Conservation (phyloP, 1,284 basidiomycete genomes). For the Omphalotus olearius region DNA sequence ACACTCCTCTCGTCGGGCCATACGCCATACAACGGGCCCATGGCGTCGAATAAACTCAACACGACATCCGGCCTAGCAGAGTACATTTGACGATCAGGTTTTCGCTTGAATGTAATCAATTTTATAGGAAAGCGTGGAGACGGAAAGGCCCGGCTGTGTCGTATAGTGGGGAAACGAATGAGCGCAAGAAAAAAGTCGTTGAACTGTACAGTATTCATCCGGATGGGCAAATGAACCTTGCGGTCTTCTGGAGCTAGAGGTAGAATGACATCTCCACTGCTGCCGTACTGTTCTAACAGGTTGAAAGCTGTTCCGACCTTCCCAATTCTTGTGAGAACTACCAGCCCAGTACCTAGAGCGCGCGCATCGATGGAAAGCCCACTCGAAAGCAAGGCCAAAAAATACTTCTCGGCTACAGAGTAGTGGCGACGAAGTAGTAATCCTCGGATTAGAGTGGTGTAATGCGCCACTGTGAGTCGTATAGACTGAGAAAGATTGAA, state of each 20-base stretch:
- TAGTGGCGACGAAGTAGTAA: conserved; percentile 39
- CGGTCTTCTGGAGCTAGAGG: conserved; percentile 5
- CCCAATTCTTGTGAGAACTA: conserved; percentile 41
- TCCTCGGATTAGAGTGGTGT: conserved; percentile 50
- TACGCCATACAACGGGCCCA: conserved; percentile 50
- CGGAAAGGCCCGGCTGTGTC: neutral
- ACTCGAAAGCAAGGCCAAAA: conserved; percentile 36
- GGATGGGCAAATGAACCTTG: neutral
- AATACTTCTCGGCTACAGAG: conserved; percentile 38
- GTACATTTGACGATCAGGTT: conserved; percentile 28
- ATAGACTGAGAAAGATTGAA: conserved; percentile 7
- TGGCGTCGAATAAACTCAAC: conserved; percentile 59
- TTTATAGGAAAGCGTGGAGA: neutral
- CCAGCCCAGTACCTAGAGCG: conserved; percentile 46
- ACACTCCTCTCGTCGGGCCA: conserved; percentile 52
- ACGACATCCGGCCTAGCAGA: conserved; percentile 53
- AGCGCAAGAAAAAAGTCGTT: conserved; percentile 6
- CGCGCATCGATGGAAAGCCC: conserved; percentile 39
- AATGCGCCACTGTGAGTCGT: conserved; percentile 36
- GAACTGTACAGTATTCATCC: conserved; percentile 5
- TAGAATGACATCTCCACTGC: neutral
- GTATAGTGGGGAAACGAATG: conserved; percentile 5
- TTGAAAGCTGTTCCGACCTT: conserved; percentile 44
- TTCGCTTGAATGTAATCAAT: conserved; percentile 29
- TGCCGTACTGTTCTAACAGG: conserved; percentile 37